Evolutionary conservation across 257 asterid genomes (phyloP).

Genomic region (Scutellaria minor): DNA sequence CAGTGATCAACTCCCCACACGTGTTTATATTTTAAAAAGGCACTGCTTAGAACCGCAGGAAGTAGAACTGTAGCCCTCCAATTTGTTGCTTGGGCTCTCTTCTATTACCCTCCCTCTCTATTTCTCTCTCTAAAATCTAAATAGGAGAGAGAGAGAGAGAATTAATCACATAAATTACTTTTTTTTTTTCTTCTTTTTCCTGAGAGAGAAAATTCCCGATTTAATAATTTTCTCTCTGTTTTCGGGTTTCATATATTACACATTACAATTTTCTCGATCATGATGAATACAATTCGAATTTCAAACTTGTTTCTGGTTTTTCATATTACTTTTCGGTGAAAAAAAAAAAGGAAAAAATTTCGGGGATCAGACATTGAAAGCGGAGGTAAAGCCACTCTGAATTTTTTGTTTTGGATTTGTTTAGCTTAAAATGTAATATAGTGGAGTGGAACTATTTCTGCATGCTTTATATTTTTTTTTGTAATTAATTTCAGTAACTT

Average conservation of each 20-base stretch:
- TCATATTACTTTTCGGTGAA: slow-evolving; percentile 22
- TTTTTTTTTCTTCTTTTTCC: background rate
- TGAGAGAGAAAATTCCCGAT: slow-evolving; percentile 23
- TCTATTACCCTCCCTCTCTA: slow-evolving; percentile 8
- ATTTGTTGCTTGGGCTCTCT: slow-evolving; percentile 16
- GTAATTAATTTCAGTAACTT: background rate
- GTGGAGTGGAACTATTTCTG: slow-evolving; percentile 30
- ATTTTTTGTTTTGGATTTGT: background rate
- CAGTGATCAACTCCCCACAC: background rate
- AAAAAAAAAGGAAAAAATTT: background rate
- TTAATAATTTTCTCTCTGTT: slow-evolving; percentile 9
- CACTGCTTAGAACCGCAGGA: slow-evolving; percentile 45
- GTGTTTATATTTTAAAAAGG: slow-evolving; percentile 16
- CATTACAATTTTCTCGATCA: slow-evolving; percentile 41
- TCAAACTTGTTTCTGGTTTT: slow-evolving; percentile 30
- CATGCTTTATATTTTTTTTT: slow-evolving; percentile 22
- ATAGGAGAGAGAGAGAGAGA: slow-evolving; percentile 36
- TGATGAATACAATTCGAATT: slow-evolving; percentile 28
- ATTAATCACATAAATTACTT: slow-evolving; percentile 12
- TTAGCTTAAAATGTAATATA: slow-evolving; percentile 18
- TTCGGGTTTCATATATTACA: slow-evolving; percentile 20
- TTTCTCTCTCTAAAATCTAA: slow-evolving; percentile 12
- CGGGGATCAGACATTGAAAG: slow-evolving; percentile 41
- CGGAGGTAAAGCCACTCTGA: slow-evolving; percentile 44
- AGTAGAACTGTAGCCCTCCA: slow-evolving; percentile 10